Percentiles rank a stretch among this genome's conserved stretches.
These are phyloP conservation scores for Globisporangium barbulae DNA, from an alignment of 352 stramenopile genomes.

Conservation along the genomic window DNA sequence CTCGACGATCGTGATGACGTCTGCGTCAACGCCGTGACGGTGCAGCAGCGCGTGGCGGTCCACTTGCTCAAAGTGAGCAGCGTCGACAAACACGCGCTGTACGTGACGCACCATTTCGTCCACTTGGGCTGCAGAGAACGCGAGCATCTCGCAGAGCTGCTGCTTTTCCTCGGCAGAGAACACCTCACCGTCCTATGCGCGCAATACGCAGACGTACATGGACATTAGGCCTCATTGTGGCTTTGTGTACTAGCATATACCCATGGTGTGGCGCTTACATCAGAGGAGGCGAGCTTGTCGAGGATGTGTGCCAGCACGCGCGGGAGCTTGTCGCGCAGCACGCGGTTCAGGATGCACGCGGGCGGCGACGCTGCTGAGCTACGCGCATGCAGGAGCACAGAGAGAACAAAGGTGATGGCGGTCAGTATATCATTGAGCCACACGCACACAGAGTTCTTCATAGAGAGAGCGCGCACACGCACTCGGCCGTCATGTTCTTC, in stretches of 20 bases:
- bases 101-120: constrained; percentile 29
- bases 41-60: constrained; percentile 26
- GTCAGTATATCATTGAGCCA: background rate
- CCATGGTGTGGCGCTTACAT: constrained; percentile 19
- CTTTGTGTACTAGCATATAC: background rate
- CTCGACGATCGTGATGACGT: constrained; percentile 33
- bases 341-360: constrained; percentile 33
- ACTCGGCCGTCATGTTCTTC: constrained; percentile 2
- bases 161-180: constrained; percentile 45
- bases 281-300: constrained; percentile 34
- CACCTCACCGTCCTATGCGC: constrained; percentile 20
- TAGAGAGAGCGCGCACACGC: background rate
- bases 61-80: constrained; percentile 37
- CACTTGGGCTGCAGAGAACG: constrained; percentile 36
- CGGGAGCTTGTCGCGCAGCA: constrained; percentile 42
- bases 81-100: constrained; percentile 37
- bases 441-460: background rate
- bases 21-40: constrained; percentile 18
- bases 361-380: background rate
- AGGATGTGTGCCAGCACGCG: constrained; percentile 56
- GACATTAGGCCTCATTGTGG: background rate
- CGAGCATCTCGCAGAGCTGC: constrained; percentile 45
- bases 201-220: background rate
- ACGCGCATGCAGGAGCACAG: background rate
- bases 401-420: background rate